phyloP scores from a whole-genome alignment of 73 alveolate species.

The Paramecium octaurelia region DNA sequence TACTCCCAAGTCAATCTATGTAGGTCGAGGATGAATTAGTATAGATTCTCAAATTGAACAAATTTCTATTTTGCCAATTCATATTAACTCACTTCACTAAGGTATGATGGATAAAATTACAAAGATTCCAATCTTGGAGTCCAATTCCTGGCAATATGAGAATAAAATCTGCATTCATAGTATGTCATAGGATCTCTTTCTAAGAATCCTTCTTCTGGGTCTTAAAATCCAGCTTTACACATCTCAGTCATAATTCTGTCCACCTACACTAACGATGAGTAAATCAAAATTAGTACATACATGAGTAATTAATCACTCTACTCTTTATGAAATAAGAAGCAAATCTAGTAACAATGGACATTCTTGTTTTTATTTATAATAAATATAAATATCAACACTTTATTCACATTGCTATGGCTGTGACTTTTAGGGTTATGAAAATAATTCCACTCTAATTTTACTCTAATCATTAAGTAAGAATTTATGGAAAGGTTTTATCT shows the following conservation, averaged over 20 bases:
- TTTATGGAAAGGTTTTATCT: not conserved
- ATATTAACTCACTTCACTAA: not conserved
- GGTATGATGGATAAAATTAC: not conserved
- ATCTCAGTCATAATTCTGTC: slow-evolving; percentile 38
- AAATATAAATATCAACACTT: not conserved
- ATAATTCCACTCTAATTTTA: not conserved
- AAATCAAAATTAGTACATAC: not conserved
- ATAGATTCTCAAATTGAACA: slow-evolving; percentile 4
- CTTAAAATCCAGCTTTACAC: slow-evolving; percentile 33
- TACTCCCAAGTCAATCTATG: slow-evolving; percentile 28
- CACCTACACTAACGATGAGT: not conserved
- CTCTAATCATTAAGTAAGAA: no score
- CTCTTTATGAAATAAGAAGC: slow-evolving; percentile 4
- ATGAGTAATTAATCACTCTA: slow-evolving; percentile 23
- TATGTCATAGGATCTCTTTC: slow-evolving; percentile 25
- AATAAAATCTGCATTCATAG: slow-evolving; percentile 30
- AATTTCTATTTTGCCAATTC: slow-evolving; percentile 1
- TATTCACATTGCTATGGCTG: not conserved
- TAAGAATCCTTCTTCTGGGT: slow-evolving; percentile 23
- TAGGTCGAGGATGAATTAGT: not conserved
- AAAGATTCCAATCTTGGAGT: not conserved
- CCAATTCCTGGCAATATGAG: slow-evolving; percentile 25
- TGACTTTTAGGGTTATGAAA: not conserved
- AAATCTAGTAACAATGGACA: slow-evolving; percentile 32
- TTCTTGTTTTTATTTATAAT: not conserved